Evolutionary conservation across 1,139 yeast species (phyloP).

Genomic region (Candida dubliniensis): DNA sequence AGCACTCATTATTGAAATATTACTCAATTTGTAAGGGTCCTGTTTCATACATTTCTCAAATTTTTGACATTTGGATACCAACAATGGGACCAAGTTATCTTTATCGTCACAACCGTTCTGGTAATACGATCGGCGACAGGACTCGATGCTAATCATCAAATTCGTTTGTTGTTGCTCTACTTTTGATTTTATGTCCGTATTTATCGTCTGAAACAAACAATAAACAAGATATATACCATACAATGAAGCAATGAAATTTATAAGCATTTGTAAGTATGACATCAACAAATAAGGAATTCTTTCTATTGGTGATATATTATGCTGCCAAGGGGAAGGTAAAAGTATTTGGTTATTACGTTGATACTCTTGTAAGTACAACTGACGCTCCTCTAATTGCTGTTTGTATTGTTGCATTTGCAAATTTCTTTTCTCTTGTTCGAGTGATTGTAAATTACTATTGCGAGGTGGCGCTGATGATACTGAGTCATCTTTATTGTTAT

Average conservation of each 20-base stretch:
- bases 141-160: slow-evolving; percentile 40
- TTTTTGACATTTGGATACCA: slow-evolving; percentile 53
- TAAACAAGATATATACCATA: slow-evolving; percentile 44
- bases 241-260: slow-evolving; percentile 47
- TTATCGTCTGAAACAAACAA: slow-evolving; percentile 46
- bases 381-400: slow-evolving; percentile 5
- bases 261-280: slow-evolving; percentile 56
- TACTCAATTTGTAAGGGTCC: slow-evolving; percentile 45
- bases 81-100: slow-evolving; percentile 56
- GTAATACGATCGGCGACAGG: slow-evolving; percentile 51
- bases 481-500: not conserved
- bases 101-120: slow-evolving; percentile 57
- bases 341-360: slow-evolving; percentile 4
- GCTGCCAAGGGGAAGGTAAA: slow-evolving; percentile 53
- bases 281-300: slow-evolving; percentile 52
- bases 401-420: slow-evolving; percentile 5
- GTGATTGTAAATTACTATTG: not conserved
- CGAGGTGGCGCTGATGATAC: slow-evolving; percentile 8
- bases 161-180: slow-evolving; percentile 41
- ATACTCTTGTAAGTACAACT: slow-evolving; percentile 1
- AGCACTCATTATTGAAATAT: slow-evolving; percentile 56
- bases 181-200: slow-evolving; percentile 52
- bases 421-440: slow-evolving; percentile 1
- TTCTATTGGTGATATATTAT: slow-evolving; percentile 36
- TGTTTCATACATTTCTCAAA: slow-evolving; percentile 67